These are phyloP conservation scores for Colletotrichum sp. DNA, from an alignment of 2,329 filamentous ascomycete genomes.

Conservation along the genomic window DNA sequence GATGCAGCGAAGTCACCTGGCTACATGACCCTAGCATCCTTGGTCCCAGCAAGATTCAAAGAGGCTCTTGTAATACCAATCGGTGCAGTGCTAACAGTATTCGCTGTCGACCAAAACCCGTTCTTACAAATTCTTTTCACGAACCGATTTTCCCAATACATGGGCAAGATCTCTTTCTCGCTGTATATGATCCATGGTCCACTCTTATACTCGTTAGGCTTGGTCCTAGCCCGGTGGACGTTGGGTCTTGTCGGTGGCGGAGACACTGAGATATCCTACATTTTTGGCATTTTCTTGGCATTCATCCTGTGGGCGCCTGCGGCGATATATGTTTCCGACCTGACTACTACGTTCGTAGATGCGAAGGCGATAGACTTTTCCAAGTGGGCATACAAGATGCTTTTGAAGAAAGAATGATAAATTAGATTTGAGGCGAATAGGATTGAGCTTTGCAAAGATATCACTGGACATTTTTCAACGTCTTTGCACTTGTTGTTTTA, in stretches of 20 bases:
- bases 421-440: not conserved
- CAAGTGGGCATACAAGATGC: not conserved
- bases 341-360: not conserved
- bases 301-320: not conserved
- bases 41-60: not conserved
- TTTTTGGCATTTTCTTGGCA: not conserved
- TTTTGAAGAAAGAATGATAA: not conserved
- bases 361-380: not conserved
- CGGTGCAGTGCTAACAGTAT: not conserved
- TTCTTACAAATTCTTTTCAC: slow-evolving; percentile 29
- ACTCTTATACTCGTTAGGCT: not conserved
- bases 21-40: not conserved
- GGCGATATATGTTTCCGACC: not conserved
- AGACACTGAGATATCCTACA: not conserved
- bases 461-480: not conserved
- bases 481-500: not conserved
- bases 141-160: slow-evolving; percentile 35
- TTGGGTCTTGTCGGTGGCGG: not conserved
- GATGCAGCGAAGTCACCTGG: not conserved
- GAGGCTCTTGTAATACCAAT: not conserved
- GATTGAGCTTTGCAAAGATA: not conserved
- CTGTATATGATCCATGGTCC: slow-evolving; percentile 42
- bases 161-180: slow-evolving; percentile 43
- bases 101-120: not conserved
- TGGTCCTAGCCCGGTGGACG: not conserved